Percentiles rank a stretch among this genome's conserved stretches.
phyloP scores from a whole-genome alignment of 2,329 filamentous ascomycete species.

The Coniella vitis region DNA sequence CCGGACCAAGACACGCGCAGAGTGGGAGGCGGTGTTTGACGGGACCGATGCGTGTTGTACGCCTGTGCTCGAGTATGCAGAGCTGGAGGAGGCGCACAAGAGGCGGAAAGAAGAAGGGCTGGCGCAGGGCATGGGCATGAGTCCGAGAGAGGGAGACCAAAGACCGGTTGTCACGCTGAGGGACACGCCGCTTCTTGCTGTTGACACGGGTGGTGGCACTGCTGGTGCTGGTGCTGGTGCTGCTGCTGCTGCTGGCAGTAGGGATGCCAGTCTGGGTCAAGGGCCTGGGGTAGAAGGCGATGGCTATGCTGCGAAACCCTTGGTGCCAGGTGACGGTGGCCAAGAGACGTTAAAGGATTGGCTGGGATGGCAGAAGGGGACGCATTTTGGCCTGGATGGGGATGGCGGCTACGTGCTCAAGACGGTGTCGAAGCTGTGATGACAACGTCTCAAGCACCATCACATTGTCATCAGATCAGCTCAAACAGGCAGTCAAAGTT shows the following conservation, averaged over 20 bases:
- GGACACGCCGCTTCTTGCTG: constrained; percentile 60
- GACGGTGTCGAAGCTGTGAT: constrained; percentile 35
- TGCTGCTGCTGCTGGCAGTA: constrained; percentile 12
- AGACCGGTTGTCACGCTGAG: constrained; percentile 62
- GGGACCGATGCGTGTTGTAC: constrained; percentile 88
- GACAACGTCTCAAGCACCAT: too few relatives aligned
- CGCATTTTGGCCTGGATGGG: constrained; percentile 59
- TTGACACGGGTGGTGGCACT: constrained; percentile 37
- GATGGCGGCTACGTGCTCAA: constrained; percentile 52
- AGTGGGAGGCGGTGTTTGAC: constrained; percentile 86
- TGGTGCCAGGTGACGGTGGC: constrained; percentile 65
- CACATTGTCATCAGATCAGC: too few relatives aligned
- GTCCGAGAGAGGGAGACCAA: constrained; percentile 57
- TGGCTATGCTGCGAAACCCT: constrained; percentile 55
- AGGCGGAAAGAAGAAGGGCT: too few relatives aligned
- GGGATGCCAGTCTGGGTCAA: constrained; percentile 47
- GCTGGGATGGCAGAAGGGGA: constrained; percentile 70
- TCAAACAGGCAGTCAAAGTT: too few relatives aligned
- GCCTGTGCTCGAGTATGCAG: constrained; percentile 71
- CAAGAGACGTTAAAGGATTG: constrained; percentile 62
- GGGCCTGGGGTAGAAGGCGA: constrained; percentile 57
- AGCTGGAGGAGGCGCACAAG: constrained; percentile 49
- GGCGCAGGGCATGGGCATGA: too few relatives aligned
- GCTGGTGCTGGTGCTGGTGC: constrained; percentile 20
- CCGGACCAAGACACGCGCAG: constrained; percentile 57